Evolutionary conservation across 192 early-diverging fungal genomes (phyloP), one percentile per base, ranked within the genome.

Genomic region (Coemansia nantahalensis): DNA sequence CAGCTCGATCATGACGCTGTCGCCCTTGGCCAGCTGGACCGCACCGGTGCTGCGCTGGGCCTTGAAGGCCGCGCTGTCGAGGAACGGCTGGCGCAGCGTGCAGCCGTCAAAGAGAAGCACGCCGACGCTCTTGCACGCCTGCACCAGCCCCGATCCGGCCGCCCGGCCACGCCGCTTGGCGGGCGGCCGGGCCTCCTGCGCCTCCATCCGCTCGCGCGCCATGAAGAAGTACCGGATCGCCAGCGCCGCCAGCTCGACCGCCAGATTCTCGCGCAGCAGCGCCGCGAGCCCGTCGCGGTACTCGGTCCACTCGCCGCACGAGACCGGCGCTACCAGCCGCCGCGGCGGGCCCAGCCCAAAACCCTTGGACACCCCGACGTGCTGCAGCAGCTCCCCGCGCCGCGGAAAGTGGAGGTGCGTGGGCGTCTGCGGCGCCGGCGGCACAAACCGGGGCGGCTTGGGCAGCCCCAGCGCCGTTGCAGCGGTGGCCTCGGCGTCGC

Each of bases 141-240:
- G 66, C 31, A 23, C 54, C 15, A 70, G 22, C 24, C 60, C 46
- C 13, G 19, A 23, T n/a, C n/a, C n/a, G n/a, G n/a, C n/a, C n/a
- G n/a, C n/a, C n/a, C n/a, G n/a, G n/a, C n/a, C n/a, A n/a, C n/a
- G n/a, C n/a, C n/a, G 54, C 22, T 18, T 51, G 32, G 31, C 45
- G 24, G n/a, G 49, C 39, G 49, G 16, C 30, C 47, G 30, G 18
- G 8, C 12, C 15, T 21, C 18, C 21, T 35, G 17, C 10, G 26
- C 50, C 30, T 73, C 58, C 28, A 50, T 36, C 33, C 51, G 54
- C 32, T 73, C 70, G 30, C 45, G 62, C 0, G 70, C 70, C 70
- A 65, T 66, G 43, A 73, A 73, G 32, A 65, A 73, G 51, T 73
- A 73, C 18, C 70, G 48, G 37, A 73, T 65, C 2, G 70, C 70